Evolutionary conservation across 495 filamentous ascomycete species (phyloP), one percentile per base, ranked within the genome.

Genomic region (Penicillium parvum): DNA sequence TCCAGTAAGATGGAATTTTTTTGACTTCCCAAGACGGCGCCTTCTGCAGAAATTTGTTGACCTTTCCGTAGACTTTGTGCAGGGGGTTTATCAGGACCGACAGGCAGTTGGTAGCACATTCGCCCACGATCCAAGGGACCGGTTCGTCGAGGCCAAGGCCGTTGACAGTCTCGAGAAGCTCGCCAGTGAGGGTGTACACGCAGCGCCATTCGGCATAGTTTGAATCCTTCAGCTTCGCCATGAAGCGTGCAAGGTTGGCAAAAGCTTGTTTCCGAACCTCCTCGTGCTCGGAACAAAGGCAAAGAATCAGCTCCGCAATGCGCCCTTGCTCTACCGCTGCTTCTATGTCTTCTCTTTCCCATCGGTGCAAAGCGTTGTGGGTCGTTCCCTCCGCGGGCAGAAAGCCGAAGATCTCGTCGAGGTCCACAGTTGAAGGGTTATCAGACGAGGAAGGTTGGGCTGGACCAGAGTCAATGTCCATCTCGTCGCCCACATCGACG

Each of bases 31-130:
- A 94, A 7, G 69, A 56, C 2, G 92, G 90, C 0, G 80, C 74
- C 34, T 78, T 79, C 27, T 84, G 82, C 32, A 98, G 77, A 60
- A 91, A 91, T 16, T 74, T 73, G 69, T 95, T 96, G 69, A 91
- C 68, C 55, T 95, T 95, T 20, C 79, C 75, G 54, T 96, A 98
- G 26, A 97, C 75, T 45, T 79, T 81, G 53, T 95, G 86, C 30
- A 85, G 69, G 7, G 92, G 91, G 46, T 91, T 81, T 2, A 69
- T 72, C 17, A 94, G 65, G 14, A 95, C 79, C 1, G 73, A 58
- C 7, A 90, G 66, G 11, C 79, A 81, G 43, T 77, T 77, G 25
- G 83, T 76, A 15, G 89, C 82, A 51, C 94, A 92, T 29, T 84
- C 76, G 5, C 82, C 76, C 3, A 85, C 74, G 6, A 88, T 74